Base-by-base conservation (phyloP, 129 eudicot species). In the Lactuca saligna region DNA sequence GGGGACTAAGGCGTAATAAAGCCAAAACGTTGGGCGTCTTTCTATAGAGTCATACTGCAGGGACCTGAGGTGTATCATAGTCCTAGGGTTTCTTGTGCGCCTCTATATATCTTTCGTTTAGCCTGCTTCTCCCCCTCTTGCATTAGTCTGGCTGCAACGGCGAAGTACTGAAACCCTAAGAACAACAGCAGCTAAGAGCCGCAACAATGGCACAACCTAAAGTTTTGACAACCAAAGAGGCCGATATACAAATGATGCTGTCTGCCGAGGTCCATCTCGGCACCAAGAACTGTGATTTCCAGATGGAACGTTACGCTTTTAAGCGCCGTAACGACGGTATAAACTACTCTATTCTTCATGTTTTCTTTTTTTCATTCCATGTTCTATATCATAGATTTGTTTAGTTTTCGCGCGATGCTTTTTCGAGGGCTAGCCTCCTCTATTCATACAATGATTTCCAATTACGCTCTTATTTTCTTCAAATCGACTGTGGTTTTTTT, bases 241-340 rank as follows among this genome's bases (percentile, higher is more conserved):
- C 87, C 13, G 95, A 88, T 60, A 80, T 84, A n/a, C 95, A 84
- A 69, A 84, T 88, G 90, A 84, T 88, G 90, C 38, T 85, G 75
- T 86, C 90, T 3, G 90, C 95, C 16, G 85, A 88, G 60, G 95
- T 84, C 16, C 95, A 88, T 69, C 86, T 88, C 57, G 95, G 95
- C 59, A 88, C 95, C 46, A 88, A 88, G 57, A 88, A 88, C 71
- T 88, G 90, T 37, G 90, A 88, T 50, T 88, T 88, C 49, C 95
- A 88, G 54, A 88, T 88, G 95, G 95, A 88, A 50, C 88, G 95
- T 20, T 88, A 88, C 72, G 86, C 78, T 15, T 88, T 88, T 73
- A 84, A 84, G 79, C 95, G 95, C 79, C 95, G 95, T 9, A 71
- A 75, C 56, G 84, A 81, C 35, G 84, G 84, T 81, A 75, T 61